Conservation (phyloP, 2,329 filamentous ascomycete species). For the Aspergillus texensis region DNA sequence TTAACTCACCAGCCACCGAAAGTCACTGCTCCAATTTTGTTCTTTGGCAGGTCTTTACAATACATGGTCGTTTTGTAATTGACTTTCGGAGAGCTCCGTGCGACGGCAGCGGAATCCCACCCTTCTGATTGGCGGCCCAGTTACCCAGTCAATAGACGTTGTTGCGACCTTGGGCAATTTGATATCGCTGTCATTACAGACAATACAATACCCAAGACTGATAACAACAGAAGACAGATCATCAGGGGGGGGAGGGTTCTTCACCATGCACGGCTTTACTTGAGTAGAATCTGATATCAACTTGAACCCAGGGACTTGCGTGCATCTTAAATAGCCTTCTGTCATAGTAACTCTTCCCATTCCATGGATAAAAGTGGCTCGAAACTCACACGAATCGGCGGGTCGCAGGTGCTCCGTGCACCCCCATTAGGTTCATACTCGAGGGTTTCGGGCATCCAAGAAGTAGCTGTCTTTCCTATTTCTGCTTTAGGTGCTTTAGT, state of each 20-base stretch:
- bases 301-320: neutral
- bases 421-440: neutral
- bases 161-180: slow-evolving; percentile 5
- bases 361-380: neutral
- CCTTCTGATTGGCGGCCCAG: slow-evolving; percentile 14
- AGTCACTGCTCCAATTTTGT: neutral
- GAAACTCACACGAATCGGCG: neutral
- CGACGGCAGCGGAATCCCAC: slow-evolving; percentile 6
- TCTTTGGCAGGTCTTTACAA: slow-evolving; percentile 7
- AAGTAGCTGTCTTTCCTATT: neutral
- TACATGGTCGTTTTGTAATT: slow-evolving; percentile 13
- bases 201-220: slow-evolving; percentile 2
- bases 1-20: neutral
- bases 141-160: slow-evolving; percentile 10
- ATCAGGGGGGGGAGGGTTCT: neutral
- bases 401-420: neutral
- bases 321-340: neutral
- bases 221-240: neutral
- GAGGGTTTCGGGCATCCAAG: neutral
- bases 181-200: neutral
- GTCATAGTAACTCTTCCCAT: neutral
- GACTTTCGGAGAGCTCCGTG: slow-evolving; percentile 18
- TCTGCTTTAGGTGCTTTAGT: neutral
- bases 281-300: neutral
- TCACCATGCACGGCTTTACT: no score